Evolutionary conservation across 768 basidiomycete species (phyloP).

Genomic region (Amanita inopinata): DNA sequence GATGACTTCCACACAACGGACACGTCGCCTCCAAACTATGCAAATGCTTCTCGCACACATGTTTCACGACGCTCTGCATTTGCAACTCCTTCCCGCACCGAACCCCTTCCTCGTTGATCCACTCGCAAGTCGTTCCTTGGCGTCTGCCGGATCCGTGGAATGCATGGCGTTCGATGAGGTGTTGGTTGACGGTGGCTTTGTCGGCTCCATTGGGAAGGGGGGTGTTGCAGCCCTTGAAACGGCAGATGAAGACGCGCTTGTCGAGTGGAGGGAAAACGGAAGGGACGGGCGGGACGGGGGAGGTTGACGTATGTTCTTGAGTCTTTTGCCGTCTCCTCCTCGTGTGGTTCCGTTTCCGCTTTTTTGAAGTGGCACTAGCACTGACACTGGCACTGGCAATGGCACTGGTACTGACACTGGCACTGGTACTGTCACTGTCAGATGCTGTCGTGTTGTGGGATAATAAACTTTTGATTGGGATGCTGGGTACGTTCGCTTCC

Average conservation of each 20-base stretch:
- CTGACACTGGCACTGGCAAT: no score
- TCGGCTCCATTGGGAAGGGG: neutral
- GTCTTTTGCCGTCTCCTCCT: no score
- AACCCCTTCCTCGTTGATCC: neutral
- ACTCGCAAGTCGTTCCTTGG: neutral
- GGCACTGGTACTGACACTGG: no score
- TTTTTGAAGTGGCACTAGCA: no score
- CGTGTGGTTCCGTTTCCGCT: no score
- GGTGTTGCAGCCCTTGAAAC: neutral
- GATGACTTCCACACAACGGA: neutral
- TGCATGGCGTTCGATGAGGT: neutral
- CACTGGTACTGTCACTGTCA: no score
- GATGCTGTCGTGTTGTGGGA: no score
- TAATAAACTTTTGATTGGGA: no score
- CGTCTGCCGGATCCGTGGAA: neutral
- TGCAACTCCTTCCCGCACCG: constrained; percentile 2
- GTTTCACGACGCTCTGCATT: constrained; percentile 3
- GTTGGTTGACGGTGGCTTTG: neutral
- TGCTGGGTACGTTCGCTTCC: no score
- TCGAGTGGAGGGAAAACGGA: neutral
- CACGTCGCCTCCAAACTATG: constrained; percentile 1
- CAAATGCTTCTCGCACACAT: constrained; percentile 7
- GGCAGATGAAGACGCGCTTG: neutral
- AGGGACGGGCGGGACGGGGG: neutral
- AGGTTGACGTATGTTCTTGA: no score